These are phyloP conservation scores for Chenopodium formosanum DNA, from an alignment of 148 eudicot genomes.

Conservation along the genomic window DNA sequence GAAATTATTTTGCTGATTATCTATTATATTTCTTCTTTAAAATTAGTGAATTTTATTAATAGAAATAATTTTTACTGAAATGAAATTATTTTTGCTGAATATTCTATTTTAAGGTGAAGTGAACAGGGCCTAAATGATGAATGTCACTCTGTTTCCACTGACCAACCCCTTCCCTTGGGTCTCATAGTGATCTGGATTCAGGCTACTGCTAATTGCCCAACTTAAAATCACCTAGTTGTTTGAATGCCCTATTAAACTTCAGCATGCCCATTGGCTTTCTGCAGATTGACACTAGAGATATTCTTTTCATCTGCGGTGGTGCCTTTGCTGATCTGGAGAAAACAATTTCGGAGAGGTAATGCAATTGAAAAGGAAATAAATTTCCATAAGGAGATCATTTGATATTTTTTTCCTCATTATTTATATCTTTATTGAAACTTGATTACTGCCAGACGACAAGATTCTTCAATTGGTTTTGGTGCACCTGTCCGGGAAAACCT, in stretches of 20 bases:
- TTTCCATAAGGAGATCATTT: neutral
- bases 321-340: constrained; percentile 93
- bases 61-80: too few relatives aligned
- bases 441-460: constrained; percentile 68
- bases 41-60: too few relatives aligned
- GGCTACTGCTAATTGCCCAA: neutral
- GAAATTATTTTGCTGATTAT: too few relatives aligned
- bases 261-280: constrained; percentile 6
- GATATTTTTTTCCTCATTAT: neutral
- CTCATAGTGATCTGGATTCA: neutral
- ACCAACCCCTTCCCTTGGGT: neutral
- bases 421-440: neutral
- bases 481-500: constrained; percentile 93
- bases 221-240: neutral
- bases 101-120: too few relatives aligned
- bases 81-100: too few relatives aligned
- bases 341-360: constrained; percentile 90
- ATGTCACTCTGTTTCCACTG: constrained; percentile 4
- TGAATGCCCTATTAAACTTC: neutral
- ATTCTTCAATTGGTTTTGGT: constrained; percentile 95
- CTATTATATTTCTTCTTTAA: too few relatives aligned
- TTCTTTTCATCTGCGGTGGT: constrained; percentile 93
- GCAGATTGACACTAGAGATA: constrained; percentile 94
- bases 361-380: neutral
- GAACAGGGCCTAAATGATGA: neutral